Base-by-base conservation (phyloP, 106 monocot genomes). In the Allium cepa region DNA sequence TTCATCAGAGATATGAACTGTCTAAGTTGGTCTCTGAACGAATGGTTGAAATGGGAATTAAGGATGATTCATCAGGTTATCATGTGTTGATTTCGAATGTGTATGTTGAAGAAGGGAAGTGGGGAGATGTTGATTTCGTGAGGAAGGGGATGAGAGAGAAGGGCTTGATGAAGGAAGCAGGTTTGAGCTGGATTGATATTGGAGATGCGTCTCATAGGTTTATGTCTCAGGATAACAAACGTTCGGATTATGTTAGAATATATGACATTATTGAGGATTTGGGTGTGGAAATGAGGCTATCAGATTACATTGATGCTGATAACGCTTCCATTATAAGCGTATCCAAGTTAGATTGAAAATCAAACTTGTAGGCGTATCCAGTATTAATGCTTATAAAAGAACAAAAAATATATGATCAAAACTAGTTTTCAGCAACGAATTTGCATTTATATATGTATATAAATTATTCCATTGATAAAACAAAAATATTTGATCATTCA, bases 71-170 rank as follows among this genome's bases (percentile, higher is more conserved):
- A 13, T 72, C 82, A 16, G 92, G 92, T 3, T 90, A 99, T 74
- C 87, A 82, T 73, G 90, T 90, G 56, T 69, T 93, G 59, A 63
- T 85, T 26, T 93, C 99, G 11, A 93, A 99, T 69, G 78, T 83
- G 9, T 77, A 87, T 81, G 93, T 92, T 62, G 75, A 75, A 9
- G 85, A 81, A 62, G 85, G 79, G 60, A 78, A 79, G 6, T 99
- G 99, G 99, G 81, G 77, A 49, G 72, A 66, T 53, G 93, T 90
- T 58, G 77, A 87, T 67, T 69, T 59, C 50, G 74, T 99, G 64
- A 82, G 93, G 71, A 82, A 72, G 57, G 83, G 74, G 70, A 99
- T 93, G 99, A 90, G 83, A 69, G 77, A 69, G 3, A 90, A 72
- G 59, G 82, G 90, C 6, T 67, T 93, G 69, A 77, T 53, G 50